phyloP scores from a whole-genome alignment of 2,329 filamentous ascomycete species.

The Chaetomium olivaceum region DNA sequence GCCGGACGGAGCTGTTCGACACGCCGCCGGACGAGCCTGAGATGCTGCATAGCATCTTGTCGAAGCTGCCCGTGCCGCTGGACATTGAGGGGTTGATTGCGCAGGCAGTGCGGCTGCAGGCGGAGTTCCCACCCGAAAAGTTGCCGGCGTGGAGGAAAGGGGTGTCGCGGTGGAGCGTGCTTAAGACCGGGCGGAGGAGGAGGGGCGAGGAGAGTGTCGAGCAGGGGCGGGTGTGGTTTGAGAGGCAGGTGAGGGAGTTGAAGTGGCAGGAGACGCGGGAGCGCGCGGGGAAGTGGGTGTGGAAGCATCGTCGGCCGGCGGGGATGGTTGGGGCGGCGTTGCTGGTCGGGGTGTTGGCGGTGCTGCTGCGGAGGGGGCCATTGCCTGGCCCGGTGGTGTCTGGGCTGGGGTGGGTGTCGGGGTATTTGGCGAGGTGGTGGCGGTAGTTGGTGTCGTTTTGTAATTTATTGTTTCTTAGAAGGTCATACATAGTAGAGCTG shows the following conservation, averaged over 20 bases:
- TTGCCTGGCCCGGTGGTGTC: conserved; percentile 17
- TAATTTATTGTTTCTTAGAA: background rate
- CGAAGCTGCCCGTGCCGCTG: conserved; percentile 79
- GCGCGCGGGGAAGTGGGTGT: conserved; percentile 52
- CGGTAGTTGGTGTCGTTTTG: conserved; percentile 4
- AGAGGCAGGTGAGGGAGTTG: conserved; percentile 72
- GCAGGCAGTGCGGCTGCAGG: conserved; percentile 64
- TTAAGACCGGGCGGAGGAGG: conserved; percentile 67
- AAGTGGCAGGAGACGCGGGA: conserved; percentile 61
- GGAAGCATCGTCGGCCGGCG: conserved; percentile 66
- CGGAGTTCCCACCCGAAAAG: conserved; percentile 67
- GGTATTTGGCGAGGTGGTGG: conserved; percentile 26
- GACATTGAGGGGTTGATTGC: conserved; percentile 77
- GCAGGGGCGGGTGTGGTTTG: conserved; percentile 69
- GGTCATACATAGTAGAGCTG: background rate
- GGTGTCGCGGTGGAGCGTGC: conserved; percentile 74
- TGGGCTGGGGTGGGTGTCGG: conserved; percentile 24
- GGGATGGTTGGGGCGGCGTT: conserved; percentile 64
- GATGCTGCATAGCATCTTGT: conserved; percentile 85
- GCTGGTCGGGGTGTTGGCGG: conserved; percentile 65
- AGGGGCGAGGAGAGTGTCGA: conserved; percentile 63
- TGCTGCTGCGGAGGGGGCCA: conserved; percentile 59
- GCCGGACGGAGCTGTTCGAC: conserved; percentile 81
- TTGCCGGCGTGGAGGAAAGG: conserved; percentile 67
- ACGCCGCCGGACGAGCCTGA: conserved; percentile 83